Base-by-base conservation (phyloP, 1,284 basidiomycete genomes). In the Microbotryum silenes-acaulis region DNA sequence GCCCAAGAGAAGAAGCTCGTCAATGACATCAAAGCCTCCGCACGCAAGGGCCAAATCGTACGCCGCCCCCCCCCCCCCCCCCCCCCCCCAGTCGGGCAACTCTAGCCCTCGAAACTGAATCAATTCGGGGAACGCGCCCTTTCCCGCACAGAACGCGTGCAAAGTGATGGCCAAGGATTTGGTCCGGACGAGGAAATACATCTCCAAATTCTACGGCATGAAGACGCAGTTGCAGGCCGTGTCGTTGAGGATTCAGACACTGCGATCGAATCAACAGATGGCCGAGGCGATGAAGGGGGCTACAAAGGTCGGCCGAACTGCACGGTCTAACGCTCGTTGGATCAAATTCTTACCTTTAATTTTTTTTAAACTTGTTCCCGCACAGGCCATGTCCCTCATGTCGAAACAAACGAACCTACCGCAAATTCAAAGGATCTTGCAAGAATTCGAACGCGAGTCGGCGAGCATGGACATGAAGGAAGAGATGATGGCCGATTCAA, bases 381-480 rank as follows among this genome's bases (percentile, higher is more conserved):
- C 5, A 27, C 27, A 27, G 91, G 94, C 96, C 14, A 98, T 99
- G 93, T 89, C 87, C 9, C 85, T 91, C 56, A 98, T 98, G 96
- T 98, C 97, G 75, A 83, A 89, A 57, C 89, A 88, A 45, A 82
- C 98, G 71, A 98, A 98, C 76, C 82, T 98, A 14, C 94, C 96
- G 9, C 83, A 85, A 70, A 97, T 99, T 65, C 90, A 93, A 75
- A 84, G 85, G 57, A 97, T 98, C 74, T 92, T 98, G 88, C 89
- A 87, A 71, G 94, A 99, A 54, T 99, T 99, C 71, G 94, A 98
- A 79, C 88, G 86, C 72, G 96, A 99, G 78, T 94, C 87, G 67
- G 85, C 88, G 12, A 89, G 88, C 75, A 99, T 99, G 96, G 94
- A 98, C 77, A 98, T 99, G 96, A 98, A 97, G 78, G 96, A 97